These are phyloP conservation scores for Ogataea trehalophila DNA, from an alignment of 805 yeast genomes.

Conservation along the genomic window DNA sequence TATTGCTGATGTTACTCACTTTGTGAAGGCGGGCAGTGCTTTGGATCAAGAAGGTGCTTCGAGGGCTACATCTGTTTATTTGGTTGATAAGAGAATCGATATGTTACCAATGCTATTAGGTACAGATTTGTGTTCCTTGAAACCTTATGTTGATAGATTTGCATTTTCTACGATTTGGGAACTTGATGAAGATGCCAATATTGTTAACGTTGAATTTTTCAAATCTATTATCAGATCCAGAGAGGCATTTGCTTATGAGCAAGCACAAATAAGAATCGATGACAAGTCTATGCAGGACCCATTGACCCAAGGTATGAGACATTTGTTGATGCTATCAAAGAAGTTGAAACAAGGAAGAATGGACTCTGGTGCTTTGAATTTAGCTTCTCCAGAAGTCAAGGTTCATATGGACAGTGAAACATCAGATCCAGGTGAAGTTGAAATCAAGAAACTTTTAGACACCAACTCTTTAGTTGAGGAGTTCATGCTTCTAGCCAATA, in stretches of 20 bases:
- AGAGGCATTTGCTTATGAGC: constrained; percentile 91
- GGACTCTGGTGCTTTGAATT: constrained; percentile 92
- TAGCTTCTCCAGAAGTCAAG: constrained; percentile 97
- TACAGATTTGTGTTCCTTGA: constrained; percentile 91
- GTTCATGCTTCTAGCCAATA: constrained; percentile 96
- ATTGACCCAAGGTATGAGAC: constrained; percentile 84
- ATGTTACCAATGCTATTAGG: constrained; percentile 96
- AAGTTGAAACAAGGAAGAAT: constrained; percentile 78
- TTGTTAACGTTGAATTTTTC: constrained; percentile 70
- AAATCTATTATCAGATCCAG: constrained; percentile 88
- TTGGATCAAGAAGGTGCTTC: constrained; percentile 95
- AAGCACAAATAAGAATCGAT: constrained; percentile 89
- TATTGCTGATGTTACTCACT: constrained; percentile 97
- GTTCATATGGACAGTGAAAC: constrained; percentile 97
- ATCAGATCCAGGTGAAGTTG: constrained; percentile 94
- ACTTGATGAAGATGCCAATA: constrained; percentile 78
- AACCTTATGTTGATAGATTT: constrained; percentile 92
- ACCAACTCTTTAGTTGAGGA: constrained; percentile 97
- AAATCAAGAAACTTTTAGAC: constrained; percentile 78
- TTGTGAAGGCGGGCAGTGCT: constrained; percentile 89
- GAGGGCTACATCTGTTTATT: constrained; percentile 94
- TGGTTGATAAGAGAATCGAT: constrained; percentile 97
- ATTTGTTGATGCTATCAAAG: constrained; percentile 72
- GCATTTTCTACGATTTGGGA: constrained; percentile 98
- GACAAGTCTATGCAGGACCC: constrained; percentile 74